Evolutionary conservation across 2,329 filamentous ascomycete genomes (phyloP).

Genomic region (Arthrobotrys megalospora): DNA sequence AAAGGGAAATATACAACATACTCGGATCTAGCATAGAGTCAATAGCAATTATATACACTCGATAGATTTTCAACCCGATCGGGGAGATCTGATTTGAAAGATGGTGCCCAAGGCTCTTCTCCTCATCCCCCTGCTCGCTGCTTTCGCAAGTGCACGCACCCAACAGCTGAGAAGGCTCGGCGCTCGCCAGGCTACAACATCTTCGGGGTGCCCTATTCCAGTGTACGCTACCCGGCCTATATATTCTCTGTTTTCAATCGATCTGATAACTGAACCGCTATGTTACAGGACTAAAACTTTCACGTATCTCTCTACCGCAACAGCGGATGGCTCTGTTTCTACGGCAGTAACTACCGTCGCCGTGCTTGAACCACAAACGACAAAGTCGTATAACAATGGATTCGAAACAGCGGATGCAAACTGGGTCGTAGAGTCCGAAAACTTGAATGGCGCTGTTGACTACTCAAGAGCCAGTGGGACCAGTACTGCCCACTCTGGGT

Average conservation of each 20-base stretch:
- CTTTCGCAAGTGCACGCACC: background rate
- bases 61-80: background rate
- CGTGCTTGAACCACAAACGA: conserved; percentile 21
- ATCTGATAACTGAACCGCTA: background rate
- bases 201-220: conserved; percentile 15
- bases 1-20: no score
- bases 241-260: background rate
- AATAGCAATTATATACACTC: background rate
- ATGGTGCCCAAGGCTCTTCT: conserved; percentile 16
- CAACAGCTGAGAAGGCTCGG: background rate
- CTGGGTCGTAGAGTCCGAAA: conserved; percentile 34
- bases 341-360: conserved; percentile 41
- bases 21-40: no score
- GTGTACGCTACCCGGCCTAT: background rate
- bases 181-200: conserved; percentile 5
- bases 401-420: conserved; percentile 31
- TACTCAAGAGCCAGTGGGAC: conserved; percentile 21
- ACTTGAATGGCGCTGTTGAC: conserved; percentile 15
- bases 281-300: conserved; percentile 30
- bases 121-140: conserved; percentile 2
- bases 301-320: conserved; percentile 30
- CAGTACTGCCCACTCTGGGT: conserved; percentile 20
- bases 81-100: background rate
- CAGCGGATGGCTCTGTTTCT: conserved; percentile 19
- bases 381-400: conserved; percentile 29